These are phyloP conservation scores for Quillaja saponaria DNA, from an alignment of 306 rosid genomes.

Conservation along the genomic window DNA sequence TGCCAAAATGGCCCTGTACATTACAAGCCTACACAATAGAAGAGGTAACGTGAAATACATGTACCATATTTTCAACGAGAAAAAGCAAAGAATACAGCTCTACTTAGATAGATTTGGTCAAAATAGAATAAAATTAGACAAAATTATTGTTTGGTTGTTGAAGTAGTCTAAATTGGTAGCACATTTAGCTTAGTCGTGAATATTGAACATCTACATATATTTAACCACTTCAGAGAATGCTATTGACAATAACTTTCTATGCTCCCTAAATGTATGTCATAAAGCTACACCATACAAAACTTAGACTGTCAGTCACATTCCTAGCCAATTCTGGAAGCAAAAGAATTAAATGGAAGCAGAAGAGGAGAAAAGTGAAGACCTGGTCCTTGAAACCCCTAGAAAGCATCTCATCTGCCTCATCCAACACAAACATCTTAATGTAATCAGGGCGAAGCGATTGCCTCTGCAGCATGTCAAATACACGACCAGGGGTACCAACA, in stretches of 20 bases:
- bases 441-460: constrained; percentile 59
- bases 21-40: neutral
- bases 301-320: neutral
- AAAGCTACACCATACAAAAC: neutral
- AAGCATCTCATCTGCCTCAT: constrained; percentile 85
- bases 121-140: neutral
- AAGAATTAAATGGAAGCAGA: neutral
- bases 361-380: constrained; percentile 34
- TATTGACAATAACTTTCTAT: neutral
- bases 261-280: neutral
- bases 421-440: constrained; percentile 63
- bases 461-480: constrained; percentile 69
- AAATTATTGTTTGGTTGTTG: too few species aligned
- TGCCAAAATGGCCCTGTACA: neutral
- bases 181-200: too few species aligned
- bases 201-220: neutral
- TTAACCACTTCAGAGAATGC: neutral
- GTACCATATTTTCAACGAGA: neutral
- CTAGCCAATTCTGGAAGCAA: neutral
- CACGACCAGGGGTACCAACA: constrained; percentile 77
- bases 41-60: neutral
- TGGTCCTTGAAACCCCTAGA: constrained; percentile 81
- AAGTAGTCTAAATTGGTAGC: too few species aligned
- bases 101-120: neutral
- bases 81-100: neutral